Conservation (phyloP, 495 filamentous ascomycete genomes). For the Aspergillus indologenus region DNA sequence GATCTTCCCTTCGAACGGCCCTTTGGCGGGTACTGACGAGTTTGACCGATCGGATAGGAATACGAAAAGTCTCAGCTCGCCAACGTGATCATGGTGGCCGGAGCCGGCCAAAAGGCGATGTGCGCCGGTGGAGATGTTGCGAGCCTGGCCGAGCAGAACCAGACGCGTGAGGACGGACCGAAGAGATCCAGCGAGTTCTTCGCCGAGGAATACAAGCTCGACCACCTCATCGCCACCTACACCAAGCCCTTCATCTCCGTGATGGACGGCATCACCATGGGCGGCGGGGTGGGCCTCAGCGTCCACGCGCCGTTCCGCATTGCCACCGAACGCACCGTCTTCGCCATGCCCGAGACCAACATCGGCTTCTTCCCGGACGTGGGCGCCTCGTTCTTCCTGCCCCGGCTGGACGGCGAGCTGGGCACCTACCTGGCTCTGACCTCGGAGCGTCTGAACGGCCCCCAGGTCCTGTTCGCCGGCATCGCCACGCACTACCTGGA, state of each 20-base stretch:
- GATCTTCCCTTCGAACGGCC: not conserved
- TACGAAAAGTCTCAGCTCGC: slow-evolving; percentile 93
- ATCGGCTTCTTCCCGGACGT: slow-evolving; percentile 99
- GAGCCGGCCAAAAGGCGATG: slow-evolving; percentile 76
- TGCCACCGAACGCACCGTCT: slow-evolving; percentile 89
- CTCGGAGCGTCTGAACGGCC: slow-evolving; percentile 73
- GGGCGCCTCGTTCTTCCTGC: slow-evolving; percentile 91
- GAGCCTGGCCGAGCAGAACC: slow-evolving; percentile 69
- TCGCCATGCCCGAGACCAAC: slow-evolving; percentile 97
- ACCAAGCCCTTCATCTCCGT: slow-evolving; percentile 89
- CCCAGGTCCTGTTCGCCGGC: slow-evolving; percentile 76
- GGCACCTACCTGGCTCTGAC: slow-evolving; percentile 93
- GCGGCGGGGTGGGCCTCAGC: slow-evolving; percentile 90
- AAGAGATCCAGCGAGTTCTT: slow-evolving; percentile 78
- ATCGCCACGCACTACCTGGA: slow-evolving; percentile 94
- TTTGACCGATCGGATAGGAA: slow-evolving; percentile 55
- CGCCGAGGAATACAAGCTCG: slow-evolving; percentile 84
- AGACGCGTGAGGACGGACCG: slow-evolving; percentile 62
- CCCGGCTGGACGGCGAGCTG: slow-evolving; percentile 74
- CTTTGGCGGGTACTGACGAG: no score
- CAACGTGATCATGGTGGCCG: slow-evolving; percentile 89
- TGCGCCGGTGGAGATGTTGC: slow-evolving; percentile 92
- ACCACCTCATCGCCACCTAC: slow-evolving; percentile 95
- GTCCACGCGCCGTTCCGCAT: slow-evolving; percentile 95
- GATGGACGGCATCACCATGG: slow-evolving; percentile 98